A percentile compares a stretch with the other conserved stretches of the same genome.
phyloP scores from a whole-genome alignment of 2,329 filamentous ascomycete species.

The Rhexocercosporidium sp. region DNA sequence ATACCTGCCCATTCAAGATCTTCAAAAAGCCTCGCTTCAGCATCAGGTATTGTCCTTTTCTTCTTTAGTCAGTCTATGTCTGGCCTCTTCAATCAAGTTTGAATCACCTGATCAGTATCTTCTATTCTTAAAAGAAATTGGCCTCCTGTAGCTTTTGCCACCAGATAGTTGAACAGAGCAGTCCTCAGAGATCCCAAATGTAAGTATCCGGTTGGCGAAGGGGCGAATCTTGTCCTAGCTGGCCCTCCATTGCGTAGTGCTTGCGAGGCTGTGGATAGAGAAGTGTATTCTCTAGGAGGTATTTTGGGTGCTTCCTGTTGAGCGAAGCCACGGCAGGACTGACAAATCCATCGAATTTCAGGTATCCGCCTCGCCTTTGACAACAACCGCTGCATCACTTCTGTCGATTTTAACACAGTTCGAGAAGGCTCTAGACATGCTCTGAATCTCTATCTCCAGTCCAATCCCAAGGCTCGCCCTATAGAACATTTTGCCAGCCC shows the following conservation, averaged over 20 bases:
- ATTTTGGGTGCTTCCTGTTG: neutral
- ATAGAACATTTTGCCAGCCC: slow-evolving; percentile 6
- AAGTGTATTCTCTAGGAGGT: slow-evolving; percentile 7
- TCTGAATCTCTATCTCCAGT: neutral
- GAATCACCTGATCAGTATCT: slow-evolving; percentile 84
- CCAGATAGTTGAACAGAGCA: slow-evolving; percentile 91
- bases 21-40: slow-evolving; percentile 76
- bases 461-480: neutral
- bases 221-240: slow-evolving; percentile 86
- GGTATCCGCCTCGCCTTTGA: slow-evolving; percentile 24
- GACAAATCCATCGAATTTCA: slow-evolving; percentile 34
- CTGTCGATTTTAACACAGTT: neutral
- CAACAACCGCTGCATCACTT: slow-evolving; percentile 31
- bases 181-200: slow-evolving; percentile 92
- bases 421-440: slow-evolving; percentile 8
- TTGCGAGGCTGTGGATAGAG: slow-evolving; percentile 25
- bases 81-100: slow-evolving; percentile 11
- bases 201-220: slow-evolving; percentile 91
- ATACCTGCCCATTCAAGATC: slow-evolving; percentile 90
- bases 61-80: slow-evolving; percentile 48
- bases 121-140: slow-evolving; percentile 92
- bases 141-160: slow-evolving; percentile 86
- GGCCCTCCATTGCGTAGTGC: slow-evolving; percentile 55
- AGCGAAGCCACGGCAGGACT: slow-evolving; percentile 31
- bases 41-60: slow-evolving; percentile 81